These are phyloP conservation scores for Ustilago esculenta DNA, from an alignment of 1,284 basidiomycete species.

Conservation along the genomic window DNA sequence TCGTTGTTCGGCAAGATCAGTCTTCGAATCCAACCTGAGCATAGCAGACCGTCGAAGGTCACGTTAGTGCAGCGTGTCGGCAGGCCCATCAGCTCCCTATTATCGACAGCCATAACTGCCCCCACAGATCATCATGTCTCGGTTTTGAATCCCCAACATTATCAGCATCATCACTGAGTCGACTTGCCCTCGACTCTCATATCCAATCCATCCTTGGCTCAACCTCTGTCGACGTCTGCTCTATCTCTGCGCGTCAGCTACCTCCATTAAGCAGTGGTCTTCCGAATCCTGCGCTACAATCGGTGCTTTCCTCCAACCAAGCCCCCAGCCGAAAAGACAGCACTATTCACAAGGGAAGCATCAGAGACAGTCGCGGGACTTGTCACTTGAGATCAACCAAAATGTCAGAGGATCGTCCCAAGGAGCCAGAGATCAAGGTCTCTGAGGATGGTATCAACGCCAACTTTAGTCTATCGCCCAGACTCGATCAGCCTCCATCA, in stretches of 20 bases:
- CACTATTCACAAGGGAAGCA: not conserved
- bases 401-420: slow-evolving; percentile 35
- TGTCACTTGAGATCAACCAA: not conserved
- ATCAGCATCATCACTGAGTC: no score
- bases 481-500: slow-evolving; percentile 31
- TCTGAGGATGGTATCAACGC: slow-evolving; percentile 45
- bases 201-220: no score
- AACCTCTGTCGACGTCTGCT: no score
- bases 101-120: not conserved
- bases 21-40: no score
- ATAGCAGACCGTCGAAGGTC: no score
- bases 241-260: no score
- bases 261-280: no score
- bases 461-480: slow-evolving; percentile 40
- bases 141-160: slow-evolving; percentile 10
- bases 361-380: not conserved
- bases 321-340: not conserved
- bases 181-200: no score
- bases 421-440: slow-evolving; percentile 42
- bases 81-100: not conserved
- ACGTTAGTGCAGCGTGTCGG: not conserved
- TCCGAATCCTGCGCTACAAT: no score
- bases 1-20: not conserved
- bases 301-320: no score
- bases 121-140: slow-evolving; percentile 6